Evolutionary conservation across 139 green algal species (phyloP), one percentile per base, ranked within the genome.

Genomic region (Asterochloris erici): DNA sequence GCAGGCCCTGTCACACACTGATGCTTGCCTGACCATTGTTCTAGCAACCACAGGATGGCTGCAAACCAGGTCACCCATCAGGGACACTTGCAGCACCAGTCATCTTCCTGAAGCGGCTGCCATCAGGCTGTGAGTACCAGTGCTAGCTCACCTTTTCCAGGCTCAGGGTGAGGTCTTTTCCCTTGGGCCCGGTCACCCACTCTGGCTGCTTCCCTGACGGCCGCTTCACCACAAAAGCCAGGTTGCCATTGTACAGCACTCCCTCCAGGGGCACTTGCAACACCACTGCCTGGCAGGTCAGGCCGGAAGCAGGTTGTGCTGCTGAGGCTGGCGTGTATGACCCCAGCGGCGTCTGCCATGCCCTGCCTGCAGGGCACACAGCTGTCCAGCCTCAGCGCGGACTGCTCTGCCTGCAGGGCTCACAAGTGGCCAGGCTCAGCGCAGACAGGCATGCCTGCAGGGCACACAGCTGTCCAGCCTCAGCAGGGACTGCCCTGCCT

Each of bases 311-410:
- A 14, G 28, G 61, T 12, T 69, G 28, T 24, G 63, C 10, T 19
- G 60, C 66, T 14, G 81, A n/a, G 9, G 70, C 29, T 12, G 73
- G 77, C 24, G 38, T 17, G 71, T 78, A 84, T 21, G 27, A 26
- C 12, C 64, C 79, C 10, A 90, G 82, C 0, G 87, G 82, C 14
- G 87, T 88, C 77, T 88, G 82, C 87, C 87, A 90, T 0, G 86
- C 86, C 15, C 77, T 77, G 73, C 83, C 80, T 77, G 81, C 61
- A 73, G 26, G 71, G 16, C 77, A 79, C 82, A 64, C 10, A 81
- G 47, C 38, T 54, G 38, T 54, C 38, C 38, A 16, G 62, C 16
- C 29, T 71, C 17, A 71, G 21, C 66, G 17, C 2, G 21, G 17
- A 24, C 66, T 19, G 74, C 61, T 69, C 74, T 81, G 9, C 28